These are phyloP conservation scores for Xylaria arbuscula DNA, from an alignment of 2,329 filamentous ascomycete species.

Conservation along the genomic window DNA sequence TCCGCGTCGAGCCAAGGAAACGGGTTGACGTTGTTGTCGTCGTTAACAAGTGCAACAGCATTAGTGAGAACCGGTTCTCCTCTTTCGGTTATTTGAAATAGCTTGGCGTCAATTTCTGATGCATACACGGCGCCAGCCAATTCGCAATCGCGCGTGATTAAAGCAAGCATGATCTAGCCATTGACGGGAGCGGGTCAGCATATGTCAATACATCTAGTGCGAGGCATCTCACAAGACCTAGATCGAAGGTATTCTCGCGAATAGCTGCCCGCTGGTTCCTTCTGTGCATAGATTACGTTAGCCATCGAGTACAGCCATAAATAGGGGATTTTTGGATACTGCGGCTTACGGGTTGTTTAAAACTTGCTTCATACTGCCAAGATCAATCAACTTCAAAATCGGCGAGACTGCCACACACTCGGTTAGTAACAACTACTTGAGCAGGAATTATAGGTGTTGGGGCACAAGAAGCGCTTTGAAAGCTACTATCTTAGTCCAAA, in stretches of 20 bases:
- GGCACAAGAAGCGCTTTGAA: not conserved
- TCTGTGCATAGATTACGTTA: conserved; percentile 5
- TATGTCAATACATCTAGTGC: not conserved
- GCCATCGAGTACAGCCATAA: no score
- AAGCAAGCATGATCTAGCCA: conserved; percentile 16
- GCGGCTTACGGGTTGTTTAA: not conserved
- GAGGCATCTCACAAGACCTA: conserved; percentile 13
- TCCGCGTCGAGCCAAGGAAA: conserved; percentile 8
- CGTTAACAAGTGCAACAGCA: conserved; percentile 2
- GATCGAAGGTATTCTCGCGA: conserved; percentile 16
- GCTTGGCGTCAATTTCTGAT: not conserved
- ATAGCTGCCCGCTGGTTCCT: not conserved
- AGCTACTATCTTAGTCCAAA: not conserved
- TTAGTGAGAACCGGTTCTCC: not conserved
- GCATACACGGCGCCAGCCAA: not conserved
- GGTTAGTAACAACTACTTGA: not conserved
- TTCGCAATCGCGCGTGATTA: not conserved
- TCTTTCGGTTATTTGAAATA: not conserved
- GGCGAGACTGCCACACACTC: conserved; percentile 4
- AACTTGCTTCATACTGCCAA: not conserved
- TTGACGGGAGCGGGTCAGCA: not conserved
- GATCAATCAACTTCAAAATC: conserved; percentile 25
- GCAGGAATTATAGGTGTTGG: not conserved
- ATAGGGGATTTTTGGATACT: not conserved
- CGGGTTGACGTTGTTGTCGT: not conserved